phyloP scores from a whole-genome alignment of 345 rosid genomes.

The Eutrema yunnanense region DNA sequence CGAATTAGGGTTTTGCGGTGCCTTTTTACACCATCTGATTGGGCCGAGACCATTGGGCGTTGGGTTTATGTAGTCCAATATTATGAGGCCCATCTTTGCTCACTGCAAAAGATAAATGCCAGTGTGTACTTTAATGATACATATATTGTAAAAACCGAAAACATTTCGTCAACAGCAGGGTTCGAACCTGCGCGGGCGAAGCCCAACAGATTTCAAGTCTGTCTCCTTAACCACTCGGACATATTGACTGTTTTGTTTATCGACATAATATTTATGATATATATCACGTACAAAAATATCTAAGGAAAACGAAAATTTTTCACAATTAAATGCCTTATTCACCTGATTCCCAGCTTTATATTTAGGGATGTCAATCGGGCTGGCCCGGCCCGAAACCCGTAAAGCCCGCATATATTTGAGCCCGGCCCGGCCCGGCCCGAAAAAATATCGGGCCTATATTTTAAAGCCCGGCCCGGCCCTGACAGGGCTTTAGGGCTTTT shows the following conservation, averaged over 20 bases:
- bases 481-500: too few species aligned
- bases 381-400: too few species aligned
- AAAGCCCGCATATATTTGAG: too few species aligned
- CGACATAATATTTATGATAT: too few species aligned
- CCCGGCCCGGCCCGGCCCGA: too few species aligned
- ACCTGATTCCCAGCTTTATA: background rate
- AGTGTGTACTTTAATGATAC: background rate
- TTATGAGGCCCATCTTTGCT: background rate
- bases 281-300: too few species aligned
- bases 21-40: background rate
- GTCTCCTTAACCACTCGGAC: conserved; percentile 99
- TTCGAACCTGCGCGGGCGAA: conserved; percentile 85
- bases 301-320: background rate
- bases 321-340: background rate
- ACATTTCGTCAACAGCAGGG: conserved; percentile 64
- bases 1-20: conserved; percentile 12
- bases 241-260: conserved; percentile 39
- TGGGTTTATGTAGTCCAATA: too few species aligned
- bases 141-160: background rate
- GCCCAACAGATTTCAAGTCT: conserved; percentile 94
- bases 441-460: too few species aligned
- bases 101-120: background rate
- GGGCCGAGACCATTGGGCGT: background rate
- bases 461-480: too few species aligned
- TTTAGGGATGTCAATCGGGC: too few species aligned